Evolutionary conservation across 2,329 filamentous ascomycete genomes (phyloP), one percentile per base, ranked within the genome.

Genomic region (Trichothecium sympodiale): DNA sequence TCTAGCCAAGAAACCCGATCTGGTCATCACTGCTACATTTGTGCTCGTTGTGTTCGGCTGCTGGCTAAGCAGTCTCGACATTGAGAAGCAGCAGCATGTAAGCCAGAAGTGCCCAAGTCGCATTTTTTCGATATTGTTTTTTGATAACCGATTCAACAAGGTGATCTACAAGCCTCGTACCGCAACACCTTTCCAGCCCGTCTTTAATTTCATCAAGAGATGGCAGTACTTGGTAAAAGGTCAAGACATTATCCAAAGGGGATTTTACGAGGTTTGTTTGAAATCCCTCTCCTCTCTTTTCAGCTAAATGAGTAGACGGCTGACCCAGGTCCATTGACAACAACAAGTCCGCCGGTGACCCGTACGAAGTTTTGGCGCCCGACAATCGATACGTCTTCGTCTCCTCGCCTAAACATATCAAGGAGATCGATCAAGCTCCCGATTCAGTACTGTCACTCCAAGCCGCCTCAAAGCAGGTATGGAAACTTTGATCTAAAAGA

Each of bases 371-470:
- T 8, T 8, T 8, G 10, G 14, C 14, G 9, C 29, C 42, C 6
- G 42, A 44, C 36, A 44, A 44, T 36, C 38, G 41, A 17, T 39
- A 36, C 28, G 38, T 44, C 37, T 41, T 44, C 20, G 42, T 41
- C 3, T 44, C 42, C 8, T 42, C 43, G 35, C 35, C 36, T 28
- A 36, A 33, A 5, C 41, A 43, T 18, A 41, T 41, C 17, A 27
- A 31, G 32, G 42, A 44, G 1, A 43, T 44, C 12, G 42, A 44
- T 29, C 31, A 39, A 15, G 29, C 29, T 15, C 29, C 29, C 29
- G 29, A 31, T 8, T 8, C 9, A 8, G 29, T 31, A 8, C 29
- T 31, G 8, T 31, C 29, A 15, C 29, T 31, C 8, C 29, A 31
- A 15, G 29, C 10, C 29, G 29, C 29, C 8, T 10, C 29, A 10